Evolutionary conservation across 2,329 filamentous ascomycete species (phyloP).

Genomic region (Colletotrichum plurivorum): DNA sequence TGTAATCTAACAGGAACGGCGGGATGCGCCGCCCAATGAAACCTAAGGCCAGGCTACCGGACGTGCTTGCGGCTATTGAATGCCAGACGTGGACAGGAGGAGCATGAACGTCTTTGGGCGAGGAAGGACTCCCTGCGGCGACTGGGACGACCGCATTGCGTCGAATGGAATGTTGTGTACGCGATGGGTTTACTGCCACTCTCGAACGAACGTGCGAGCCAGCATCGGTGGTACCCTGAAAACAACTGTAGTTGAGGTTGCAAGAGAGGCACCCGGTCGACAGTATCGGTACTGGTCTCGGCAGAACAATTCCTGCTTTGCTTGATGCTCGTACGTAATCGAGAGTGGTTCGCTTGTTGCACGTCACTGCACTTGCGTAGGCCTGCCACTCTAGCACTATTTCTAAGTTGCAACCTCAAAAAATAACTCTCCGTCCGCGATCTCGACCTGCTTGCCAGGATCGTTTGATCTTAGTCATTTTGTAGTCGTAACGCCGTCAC

Average conservation of each 20-base stretch:
- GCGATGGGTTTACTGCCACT: not conserved
- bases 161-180: constrained; percentile 1
- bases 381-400: too few species aligned
- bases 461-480: too few species aligned
- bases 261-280: not conserved
- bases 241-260: not conserved
- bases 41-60: not conserved
- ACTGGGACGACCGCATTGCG: not conserved
- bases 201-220: not conserved
- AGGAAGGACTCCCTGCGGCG: not conserved
- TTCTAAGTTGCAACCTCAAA: too few species aligned
- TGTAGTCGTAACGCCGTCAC: too few species aligned
- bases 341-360: not conserved
- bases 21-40: not conserved
- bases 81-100: not conserved
- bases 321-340: not conserved
- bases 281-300: constrained; percentile 8
- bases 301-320: not conserved
- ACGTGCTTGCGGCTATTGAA: not conserved
- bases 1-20: constrained; percentile 9
- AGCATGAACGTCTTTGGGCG: not conserved
- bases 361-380: too few species aligned
- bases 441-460: too few species aligned
- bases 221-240: not conserved
- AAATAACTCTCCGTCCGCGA: too few species aligned